Evolutionary conservation across 2,329 filamentous ascomycete species (phyloP), one percentile per base, ranked within the genome.

Genomic region (Penicillium glabrum): DNA sequence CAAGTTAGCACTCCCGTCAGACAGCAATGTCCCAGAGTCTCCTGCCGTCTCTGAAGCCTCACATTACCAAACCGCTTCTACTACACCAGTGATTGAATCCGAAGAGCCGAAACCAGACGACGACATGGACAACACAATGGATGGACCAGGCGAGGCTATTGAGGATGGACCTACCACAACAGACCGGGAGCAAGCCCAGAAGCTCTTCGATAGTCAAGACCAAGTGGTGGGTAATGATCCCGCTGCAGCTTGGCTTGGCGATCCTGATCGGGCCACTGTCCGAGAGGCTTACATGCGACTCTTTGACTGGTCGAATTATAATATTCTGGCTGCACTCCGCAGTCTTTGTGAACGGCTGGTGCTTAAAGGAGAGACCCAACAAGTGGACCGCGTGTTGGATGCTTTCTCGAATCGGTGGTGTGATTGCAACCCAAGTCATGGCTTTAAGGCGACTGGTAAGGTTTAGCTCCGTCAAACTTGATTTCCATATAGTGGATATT

Each of bases 311-410:
- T 80, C 84, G 8, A 88, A 89, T 65, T 82, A 89, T 68, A 96
- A 90, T 72, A 88, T 98, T 47, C 82, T 98, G 16, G 81, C 83
- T 37, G 86, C 90, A 8, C 81, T 98, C 61, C 87, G 95, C 26
- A 85, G 88, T 58, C 82, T 99, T 26, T 99, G 95, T 72, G 85
- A 85, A 52, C 88, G 90, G 31, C 81, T 98, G 24, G 82, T 95
- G 5, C 81, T 99, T 56, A 90, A 90, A 64, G 95, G 90, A 41
- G 95, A 99, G 76, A 96, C 93, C 3, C 95, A 99, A 75, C 93
- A 99, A 74, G 91, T 99, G 21, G 95, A 99, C 72, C 89, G 95
- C 33, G 93, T 99, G 57, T 78, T 99, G 61, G 90, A 96, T 67
- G 89, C 90, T 21, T 93, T 98, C 67, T 91, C 95, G 3, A 87